Conservation (phyloP, 805 yeast genomes). For the Candida golubevii region DNA sequence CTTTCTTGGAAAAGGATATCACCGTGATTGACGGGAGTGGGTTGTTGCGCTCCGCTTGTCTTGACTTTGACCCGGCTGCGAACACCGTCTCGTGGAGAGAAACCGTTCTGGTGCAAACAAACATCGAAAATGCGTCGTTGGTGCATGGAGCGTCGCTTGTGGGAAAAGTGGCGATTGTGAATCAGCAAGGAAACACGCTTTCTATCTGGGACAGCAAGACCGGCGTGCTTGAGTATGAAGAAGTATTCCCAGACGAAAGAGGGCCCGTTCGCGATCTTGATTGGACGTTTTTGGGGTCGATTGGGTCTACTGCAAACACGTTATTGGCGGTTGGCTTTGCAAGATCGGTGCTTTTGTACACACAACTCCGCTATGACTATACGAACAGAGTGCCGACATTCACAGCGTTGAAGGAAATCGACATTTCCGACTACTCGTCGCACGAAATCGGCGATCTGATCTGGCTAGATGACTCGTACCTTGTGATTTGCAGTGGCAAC, state of each 20-base stretch:
- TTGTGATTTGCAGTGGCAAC: slow-evolving; percentile 85
- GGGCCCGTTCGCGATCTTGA: slow-evolving; percentile 65
- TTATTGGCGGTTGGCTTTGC: slow-evolving; percentile 78
- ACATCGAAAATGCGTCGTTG: slow-evolving; percentile 45
- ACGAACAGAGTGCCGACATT: slow-evolving; percentile 77
- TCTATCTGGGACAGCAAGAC: slow-evolving; percentile 78
- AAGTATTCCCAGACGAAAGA: slow-evolving; percentile 28
- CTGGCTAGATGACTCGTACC: slow-evolving; percentile 76
- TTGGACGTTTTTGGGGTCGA: slow-evolving; percentile 64
- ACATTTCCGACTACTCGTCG: slow-evolving; percentile 64
- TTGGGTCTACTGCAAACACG: slow-evolving; percentile 47
- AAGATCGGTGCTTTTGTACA: slow-evolving; percentile 58
- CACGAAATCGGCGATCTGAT: slow-evolving; percentile 85
- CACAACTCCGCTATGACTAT: slow-evolving; percentile 85
- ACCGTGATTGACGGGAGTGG: slow-evolving; percentile 51
- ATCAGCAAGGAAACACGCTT: slow-evolving; percentile 44
- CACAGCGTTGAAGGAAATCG: slow-evolving; percentile 68
- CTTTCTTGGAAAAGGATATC: slow-evolving; percentile 37
- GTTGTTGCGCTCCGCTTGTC: slow-evolving; percentile 18
- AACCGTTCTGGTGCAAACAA: slow-evolving; percentile 50
- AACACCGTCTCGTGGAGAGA: slow-evolving; percentile 49
- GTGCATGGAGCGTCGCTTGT: slow-evolving; percentile 69
- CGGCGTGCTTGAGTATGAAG: slow-evolving; percentile 62
- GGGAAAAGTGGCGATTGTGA: slow-evolving; percentile 72
- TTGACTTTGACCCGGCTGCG: slow-evolving; percentile 16